Percentiles rank a stretch among this genome's conserved stretches.
These are phyloP conservation scores for Pseudopithomyces chartarum DNA, from an alignment of 2,329 filamentous ascomycete species.

Conservation along the genomic window DNA sequence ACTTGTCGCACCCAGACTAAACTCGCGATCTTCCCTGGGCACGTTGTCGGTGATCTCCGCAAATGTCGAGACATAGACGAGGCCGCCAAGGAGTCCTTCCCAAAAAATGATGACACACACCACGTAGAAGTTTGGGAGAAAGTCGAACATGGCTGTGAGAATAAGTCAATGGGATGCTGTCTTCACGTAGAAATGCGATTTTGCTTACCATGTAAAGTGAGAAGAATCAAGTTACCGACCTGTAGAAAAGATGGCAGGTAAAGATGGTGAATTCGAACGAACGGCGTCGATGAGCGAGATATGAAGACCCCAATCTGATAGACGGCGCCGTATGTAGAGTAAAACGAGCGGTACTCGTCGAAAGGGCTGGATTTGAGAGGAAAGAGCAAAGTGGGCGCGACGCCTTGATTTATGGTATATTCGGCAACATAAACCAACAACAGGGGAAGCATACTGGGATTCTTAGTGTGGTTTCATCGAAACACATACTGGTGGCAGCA, in stretches of 20 bases:
- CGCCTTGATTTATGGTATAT: constrained; percentile 97
- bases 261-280: constrained; percentile 78
- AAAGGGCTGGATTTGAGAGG: constrained; percentile 79
- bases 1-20: constrained; percentile 85
- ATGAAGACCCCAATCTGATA: constrained; percentile 97
- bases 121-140: constrained; percentile 85
- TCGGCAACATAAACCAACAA: constrained; percentile 93
- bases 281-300: constrained; percentile 87
- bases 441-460: constrained; percentile 77
- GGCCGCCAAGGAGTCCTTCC: constrained; percentile 88
- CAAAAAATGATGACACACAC: constrained; percentile 87
- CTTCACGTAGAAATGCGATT: not conserved
- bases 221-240: constrained; percentile 73
- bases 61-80: constrained; percentile 90
- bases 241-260: constrained; percentile 86
- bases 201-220: constrained; percentile 65
- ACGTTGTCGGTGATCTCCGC: constrained; percentile 90
- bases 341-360: constrained; percentile 80
- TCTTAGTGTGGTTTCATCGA: constrained; percentile 8
- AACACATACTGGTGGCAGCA: not conserved
- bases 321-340: constrained; percentile 91
- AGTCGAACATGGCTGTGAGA: constrained; percentile 68
- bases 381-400: constrained; percentile 87
- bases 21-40: constrained; percentile 78
- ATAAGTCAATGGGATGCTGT: not conserved